Percentiles rank a stretch among this genome's conserved stretches.
Conservation (phyloP, 805 yeast genomes). For the Wickerhamomyces bovis region DNA sequence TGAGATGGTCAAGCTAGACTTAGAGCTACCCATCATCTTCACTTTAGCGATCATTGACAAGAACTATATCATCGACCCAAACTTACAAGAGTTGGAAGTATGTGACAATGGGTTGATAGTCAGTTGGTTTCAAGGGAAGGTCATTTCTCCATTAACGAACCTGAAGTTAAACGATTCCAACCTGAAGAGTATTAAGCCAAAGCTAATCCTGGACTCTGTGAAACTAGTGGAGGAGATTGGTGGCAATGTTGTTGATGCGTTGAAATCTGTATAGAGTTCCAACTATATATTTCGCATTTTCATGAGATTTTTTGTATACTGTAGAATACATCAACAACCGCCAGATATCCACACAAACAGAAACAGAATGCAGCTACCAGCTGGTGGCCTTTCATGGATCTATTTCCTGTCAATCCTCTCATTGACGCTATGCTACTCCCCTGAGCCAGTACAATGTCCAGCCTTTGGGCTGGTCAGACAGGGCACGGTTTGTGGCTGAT, state of each 20-base stretch:
- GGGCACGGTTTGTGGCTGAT: slow-evolving; percentile 6
- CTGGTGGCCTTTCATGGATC: not conserved
- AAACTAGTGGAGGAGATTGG: slow-evolving; percentile 56
- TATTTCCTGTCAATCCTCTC: not conserved
- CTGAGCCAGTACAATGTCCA: slow-evolving; percentile 9
- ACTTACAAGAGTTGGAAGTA: slow-evolving; percentile 82
- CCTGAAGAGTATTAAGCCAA: slow-evolving; percentile 50
- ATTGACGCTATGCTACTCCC: slow-evolving; percentile 5
- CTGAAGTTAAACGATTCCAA: slow-evolving; percentile 49
- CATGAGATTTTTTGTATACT: too few relatives aligned
- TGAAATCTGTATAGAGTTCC: slow-evolving; percentile 4
- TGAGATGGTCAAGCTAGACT: slow-evolving; percentile 54
- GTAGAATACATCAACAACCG: not conserved
- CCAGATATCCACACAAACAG: too few relatives aligned
- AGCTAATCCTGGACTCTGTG: slow-evolving; percentile 46
- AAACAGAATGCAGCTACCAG: not conserved
- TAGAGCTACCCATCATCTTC: slow-evolving; percentile 70
- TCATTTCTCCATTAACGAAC: slow-evolving; percentile 68
- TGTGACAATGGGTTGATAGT: slow-evolving; percentile 76
- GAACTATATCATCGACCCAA: slow-evolving; percentile 72
- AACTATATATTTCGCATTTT: too few relatives aligned
- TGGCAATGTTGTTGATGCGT: slow-evolving; percentile 42
- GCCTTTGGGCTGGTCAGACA: slow-evolving; percentile 6
- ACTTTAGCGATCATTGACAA: slow-evolving; percentile 70
- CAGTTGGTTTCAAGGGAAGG: slow-evolving; percentile 62